A percentile compares a stretch with the other conserved stretches of the same genome.
Evolutionary conservation across 1,139 yeast species (phyloP).

Genomic region (Pichia sp.): DNA sequence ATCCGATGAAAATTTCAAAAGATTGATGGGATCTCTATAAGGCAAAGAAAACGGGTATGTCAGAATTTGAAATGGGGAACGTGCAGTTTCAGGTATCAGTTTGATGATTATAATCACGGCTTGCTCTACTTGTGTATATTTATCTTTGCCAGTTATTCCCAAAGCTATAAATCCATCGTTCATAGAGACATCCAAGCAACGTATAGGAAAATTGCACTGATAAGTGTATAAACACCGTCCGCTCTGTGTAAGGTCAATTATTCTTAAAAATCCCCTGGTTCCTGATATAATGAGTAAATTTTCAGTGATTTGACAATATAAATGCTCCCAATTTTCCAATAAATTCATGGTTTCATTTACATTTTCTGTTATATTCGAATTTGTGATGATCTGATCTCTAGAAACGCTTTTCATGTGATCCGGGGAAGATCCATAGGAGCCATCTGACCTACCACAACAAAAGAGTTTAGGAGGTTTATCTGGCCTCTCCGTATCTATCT

Average conservation of each 20-base stretch:
- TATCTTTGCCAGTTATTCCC: slow-evolving; percentile 77
- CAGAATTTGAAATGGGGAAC: slow-evolving; percentile 20
- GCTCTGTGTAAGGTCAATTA: slow-evolving; percentile 49
- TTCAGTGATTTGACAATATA: slow-evolving; percentile 61
- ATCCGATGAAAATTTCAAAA: slow-evolving; percentile 65
- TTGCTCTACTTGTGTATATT: slow-evolving; percentile 66
- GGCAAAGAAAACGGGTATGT: slow-evolving; percentile 66
- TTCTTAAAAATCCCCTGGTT: slow-evolving; percentile 64
- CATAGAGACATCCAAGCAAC: slow-evolving; percentile 71
- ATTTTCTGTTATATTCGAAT: slow-evolving; percentile 26
- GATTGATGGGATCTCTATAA: slow-evolving; percentile 76
- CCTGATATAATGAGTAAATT: slow-evolving; percentile 66
- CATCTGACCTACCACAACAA: slow-evolving; percentile 66
- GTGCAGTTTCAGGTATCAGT: slow-evolving; percentile 7
- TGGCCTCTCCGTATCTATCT: slow-evolving; percentile 40
- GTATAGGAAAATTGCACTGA: slow-evolving; percentile 66
- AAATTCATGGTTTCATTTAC: slow-evolving; percentile 21
- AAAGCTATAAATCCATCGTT: slow-evolving; percentile 66
- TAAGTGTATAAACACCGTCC: slow-evolving; percentile 71
- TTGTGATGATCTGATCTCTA: slow-evolving; percentile 21
- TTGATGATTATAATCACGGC: slow-evolving; percentile 60
- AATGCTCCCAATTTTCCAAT: slow-evolving; percentile 54
- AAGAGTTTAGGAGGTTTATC: slow-evolving; percentile 50
- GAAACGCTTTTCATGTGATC: slow-evolving; percentile 34
- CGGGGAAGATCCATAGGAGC: slow-evolving; percentile 56